Percentiles rank a stretch among this genome's conserved stretches.
These are phyloP conservation scores for Dendrothele bispora DNA, from an alignment of 768 basidiomycete genomes.

Conservation along the genomic window DNA sequence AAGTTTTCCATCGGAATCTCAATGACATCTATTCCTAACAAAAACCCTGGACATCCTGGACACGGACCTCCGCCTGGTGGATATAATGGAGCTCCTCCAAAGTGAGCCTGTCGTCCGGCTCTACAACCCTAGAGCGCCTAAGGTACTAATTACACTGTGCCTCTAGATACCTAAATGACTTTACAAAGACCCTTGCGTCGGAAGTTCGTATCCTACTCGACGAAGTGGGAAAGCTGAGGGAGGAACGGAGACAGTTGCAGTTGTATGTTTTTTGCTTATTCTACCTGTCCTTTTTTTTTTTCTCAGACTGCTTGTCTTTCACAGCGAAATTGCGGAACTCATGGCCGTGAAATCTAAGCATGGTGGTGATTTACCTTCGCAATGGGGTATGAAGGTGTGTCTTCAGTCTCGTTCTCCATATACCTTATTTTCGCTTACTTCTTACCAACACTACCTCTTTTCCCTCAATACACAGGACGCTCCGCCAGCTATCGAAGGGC, in stretches of 20 bases:
- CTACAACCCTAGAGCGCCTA: too few relatives aligned
- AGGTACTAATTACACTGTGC: too few relatives aligned
- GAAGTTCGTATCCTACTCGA: constrained; percentile 63
- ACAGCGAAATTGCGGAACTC: constrained; percentile 59
- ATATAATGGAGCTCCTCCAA: too few relatives aligned
- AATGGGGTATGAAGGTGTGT: constrained; percentile 48
- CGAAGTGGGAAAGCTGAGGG: constrained; percentile 60
- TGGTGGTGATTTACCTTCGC: constrained; percentile 56
- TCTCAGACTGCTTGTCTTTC: not conserved
- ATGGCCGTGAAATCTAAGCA: constrained; percentile 62
- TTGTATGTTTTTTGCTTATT: constrained; percentile 53
- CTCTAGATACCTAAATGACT: constrained; percentile 52
- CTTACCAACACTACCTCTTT: constrained; percentile 1
- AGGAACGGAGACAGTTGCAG: constrained; percentile 57
- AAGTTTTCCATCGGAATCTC: too few relatives aligned
- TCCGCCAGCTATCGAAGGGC: constrained; percentile 16
- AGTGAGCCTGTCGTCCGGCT: too few relatives aligned
- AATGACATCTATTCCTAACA: too few relatives aligned
- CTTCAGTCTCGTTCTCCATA: too few relatives aligned
- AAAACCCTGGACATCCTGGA: too few relatives aligned
- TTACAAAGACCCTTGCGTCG: constrained; percentile 60
- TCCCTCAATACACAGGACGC: constrained; percentile 2
- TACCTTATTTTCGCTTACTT: not conserved
- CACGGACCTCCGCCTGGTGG: too few relatives aligned
- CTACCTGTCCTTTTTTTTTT: not conserved